Conservation (phyloP, 345 rosid species). For the Microthlaspi erraticum region DNA sequence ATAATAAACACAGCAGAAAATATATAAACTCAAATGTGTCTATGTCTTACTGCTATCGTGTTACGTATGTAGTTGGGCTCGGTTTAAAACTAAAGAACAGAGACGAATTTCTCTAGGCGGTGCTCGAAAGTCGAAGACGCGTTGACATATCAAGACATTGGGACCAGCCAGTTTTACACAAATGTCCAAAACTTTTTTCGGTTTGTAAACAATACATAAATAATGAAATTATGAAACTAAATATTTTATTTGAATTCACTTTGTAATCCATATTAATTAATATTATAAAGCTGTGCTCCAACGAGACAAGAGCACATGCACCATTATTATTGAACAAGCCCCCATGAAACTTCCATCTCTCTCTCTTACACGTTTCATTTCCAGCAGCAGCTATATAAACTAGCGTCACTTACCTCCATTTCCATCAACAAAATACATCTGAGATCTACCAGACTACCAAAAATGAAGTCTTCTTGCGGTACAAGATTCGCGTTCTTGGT, state of each 20-base stretch:
- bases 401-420: conserved; percentile 11
- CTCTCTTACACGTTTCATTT: conserved; percentile 3
- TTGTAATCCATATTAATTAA: neutral
- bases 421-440: conserved; percentile 39
- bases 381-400: conserved; percentile 37
- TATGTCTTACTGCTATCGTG: neutral
- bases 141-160: conserved; percentile 34
- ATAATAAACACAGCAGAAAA: neutral
- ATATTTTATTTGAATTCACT: conserved; percentile 18
- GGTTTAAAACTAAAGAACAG: neutral
- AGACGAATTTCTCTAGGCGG: conserved; percentile 19
- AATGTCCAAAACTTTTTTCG: conserved; percentile 35
- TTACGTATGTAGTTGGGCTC: conserved; percentile 23
- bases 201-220: conserved; percentile 14
- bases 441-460: conserved; percentile 9
- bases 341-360: conserved; percentile 36
- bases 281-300: conserved; percentile 21
- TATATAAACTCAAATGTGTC: neutral
- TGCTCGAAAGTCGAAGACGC: conserved; percentile 40
- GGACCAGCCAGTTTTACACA: conserved; percentile 29
- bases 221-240: neutral
- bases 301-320: conserved; percentile 41
- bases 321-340: conserved; percentile 18
- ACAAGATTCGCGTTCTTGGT: conserved; percentile 24
- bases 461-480: conserved; percentile 34